These are phyloP conservation scores for Diaporthe sp. DNA, from an alignment of 2,329 filamentous ascomycete species.

Conservation along the genomic window DNA sequence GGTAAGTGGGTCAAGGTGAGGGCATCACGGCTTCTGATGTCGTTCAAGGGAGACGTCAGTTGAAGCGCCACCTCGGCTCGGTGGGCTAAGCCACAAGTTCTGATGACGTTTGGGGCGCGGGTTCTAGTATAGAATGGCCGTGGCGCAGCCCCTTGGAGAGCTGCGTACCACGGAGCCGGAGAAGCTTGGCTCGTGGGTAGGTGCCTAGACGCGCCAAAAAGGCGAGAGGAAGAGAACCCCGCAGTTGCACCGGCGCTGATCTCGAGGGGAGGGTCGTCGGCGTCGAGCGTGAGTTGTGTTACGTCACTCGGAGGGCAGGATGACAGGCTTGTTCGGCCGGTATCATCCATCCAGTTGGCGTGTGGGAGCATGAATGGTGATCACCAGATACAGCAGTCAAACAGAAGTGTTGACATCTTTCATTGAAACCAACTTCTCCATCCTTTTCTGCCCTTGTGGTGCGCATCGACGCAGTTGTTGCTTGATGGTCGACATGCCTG, in stretches of 20 bases:
- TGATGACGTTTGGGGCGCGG: background rate
- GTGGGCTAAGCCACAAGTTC: background rate
- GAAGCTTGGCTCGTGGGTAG: conserved; percentile 1
- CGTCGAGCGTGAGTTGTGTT: background rate
- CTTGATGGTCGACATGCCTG: background rate
- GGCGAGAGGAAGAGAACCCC: background rate
- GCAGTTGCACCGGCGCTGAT: conserved; percentile 12
- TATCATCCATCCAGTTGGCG: background rate
- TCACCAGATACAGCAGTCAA: background rate
- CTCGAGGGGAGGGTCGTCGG: background rate
- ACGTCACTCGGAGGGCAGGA: background rate
- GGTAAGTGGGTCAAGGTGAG: too few species aligned
- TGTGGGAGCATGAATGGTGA: background rate
- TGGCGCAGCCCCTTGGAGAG: background rate
- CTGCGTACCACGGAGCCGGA: background rate
- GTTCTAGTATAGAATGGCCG: background rate
- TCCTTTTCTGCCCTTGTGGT: background rate
- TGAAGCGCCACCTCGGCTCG: background rate
- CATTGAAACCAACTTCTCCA: background rate
- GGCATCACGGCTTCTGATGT: background rate
- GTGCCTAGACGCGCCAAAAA: background rate
- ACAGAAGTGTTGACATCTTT: background rate
- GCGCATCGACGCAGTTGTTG: background rate
- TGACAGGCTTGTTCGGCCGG: background rate
- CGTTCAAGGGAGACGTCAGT: background rate